Percentiles rank a stretch among this genome's conserved stretches.
Evolutionary conservation across 1,284 basidiomycete species (phyloP).

Genomic region (Rhodotorula sp.): DNA sequence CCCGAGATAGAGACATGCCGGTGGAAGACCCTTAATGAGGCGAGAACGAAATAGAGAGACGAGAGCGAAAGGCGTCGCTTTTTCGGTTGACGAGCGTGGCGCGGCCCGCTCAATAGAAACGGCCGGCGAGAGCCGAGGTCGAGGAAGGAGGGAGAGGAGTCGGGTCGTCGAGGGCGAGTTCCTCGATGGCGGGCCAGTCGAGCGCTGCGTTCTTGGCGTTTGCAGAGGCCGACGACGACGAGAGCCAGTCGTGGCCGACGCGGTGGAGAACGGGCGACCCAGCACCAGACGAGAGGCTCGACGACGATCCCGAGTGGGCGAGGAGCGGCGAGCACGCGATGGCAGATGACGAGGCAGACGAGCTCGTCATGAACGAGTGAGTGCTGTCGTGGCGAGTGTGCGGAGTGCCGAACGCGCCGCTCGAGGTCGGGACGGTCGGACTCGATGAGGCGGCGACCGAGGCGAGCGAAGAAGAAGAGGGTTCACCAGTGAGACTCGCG

Average conservation of each 20-base stretch:
- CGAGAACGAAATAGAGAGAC: background rate
- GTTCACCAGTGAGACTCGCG: conserved; percentile 7
- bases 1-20: conserved; percentile 1
- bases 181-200: conserved; percentile 29
- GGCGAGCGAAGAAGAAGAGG: conserved; percentile 4
- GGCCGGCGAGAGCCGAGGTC: no score
- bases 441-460: background rate
- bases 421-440: background rate
- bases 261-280: conserved; percentile 30
- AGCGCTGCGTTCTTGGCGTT: background rate
- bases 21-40: background rate
- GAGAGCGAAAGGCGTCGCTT: background rate
- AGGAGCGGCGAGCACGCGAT: conserved; percentile 12
- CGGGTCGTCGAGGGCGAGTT: conserved; percentile 23
- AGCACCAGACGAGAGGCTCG: conserved; percentile 28
- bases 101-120: background rate
- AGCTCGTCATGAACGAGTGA: conserved; percentile 16
- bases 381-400: conserved; percentile 15
- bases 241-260: conserved; percentile 32
- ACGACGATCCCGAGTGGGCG: conserved; percentile 18
- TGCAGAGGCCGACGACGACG: background rate
- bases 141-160: no score
- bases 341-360: conserved; percentile 23
- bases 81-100: background rate
- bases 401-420: background rate